A percentile compares a stretch with the other conserved stretches of the same genome.
Evolutionary conservation across 1,284 basidiomycete genomes (phyloP).

Genomic region (Macrocystidia cucumis): DNA sequence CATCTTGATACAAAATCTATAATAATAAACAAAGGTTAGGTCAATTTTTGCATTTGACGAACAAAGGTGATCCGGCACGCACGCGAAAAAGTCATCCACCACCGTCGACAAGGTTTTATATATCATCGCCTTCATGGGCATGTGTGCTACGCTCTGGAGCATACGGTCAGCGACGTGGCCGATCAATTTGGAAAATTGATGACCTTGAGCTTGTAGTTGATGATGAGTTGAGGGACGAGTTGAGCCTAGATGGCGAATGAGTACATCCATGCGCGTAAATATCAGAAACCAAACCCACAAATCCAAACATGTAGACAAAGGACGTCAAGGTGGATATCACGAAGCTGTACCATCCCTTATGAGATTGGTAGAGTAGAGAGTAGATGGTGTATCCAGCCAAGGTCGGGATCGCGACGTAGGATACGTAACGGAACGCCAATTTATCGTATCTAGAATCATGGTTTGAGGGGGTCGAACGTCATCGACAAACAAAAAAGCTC

Average conservation of each 20-base stretch:
- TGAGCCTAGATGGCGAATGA: constrained; percentile 53
- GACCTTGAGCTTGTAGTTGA: constrained; percentile 95
- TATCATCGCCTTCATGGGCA: constrained; percentile 96
- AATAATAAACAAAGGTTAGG: constrained; percentile 4
- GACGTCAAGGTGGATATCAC: constrained; percentile 82
- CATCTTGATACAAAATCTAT: constrained; percentile 92
- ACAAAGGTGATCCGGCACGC: constrained; percentile 12
- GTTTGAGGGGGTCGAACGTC: constrained; percentile 13
- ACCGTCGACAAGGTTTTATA: constrained; percentile 89
- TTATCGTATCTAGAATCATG: constrained; percentile 59
- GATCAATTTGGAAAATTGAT: constrained; percentile 13
- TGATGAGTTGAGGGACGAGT: constrained; percentile 87
- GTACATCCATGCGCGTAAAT: no score
- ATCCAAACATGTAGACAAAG: constrained; percentile 95
- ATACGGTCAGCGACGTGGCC: constrained; percentile 6
- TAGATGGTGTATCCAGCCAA: constrained; percentile 87
- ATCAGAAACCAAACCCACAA: constrained; percentile 73
- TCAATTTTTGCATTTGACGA: constrained; percentile 1
- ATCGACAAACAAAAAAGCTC: constrained; percentile 20
- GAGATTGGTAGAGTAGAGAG: constrained; percentile 83
- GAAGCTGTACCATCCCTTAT: constrained; percentile 95
- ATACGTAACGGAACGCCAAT: constrained; percentile 87
- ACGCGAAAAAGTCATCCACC: constrained; percentile 93
- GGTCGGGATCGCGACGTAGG: constrained; percentile 79
- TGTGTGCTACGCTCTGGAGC: constrained; percentile 78